Conservation (phyloP, 345 rosid species). For the Sonneratia alba region DNA sequence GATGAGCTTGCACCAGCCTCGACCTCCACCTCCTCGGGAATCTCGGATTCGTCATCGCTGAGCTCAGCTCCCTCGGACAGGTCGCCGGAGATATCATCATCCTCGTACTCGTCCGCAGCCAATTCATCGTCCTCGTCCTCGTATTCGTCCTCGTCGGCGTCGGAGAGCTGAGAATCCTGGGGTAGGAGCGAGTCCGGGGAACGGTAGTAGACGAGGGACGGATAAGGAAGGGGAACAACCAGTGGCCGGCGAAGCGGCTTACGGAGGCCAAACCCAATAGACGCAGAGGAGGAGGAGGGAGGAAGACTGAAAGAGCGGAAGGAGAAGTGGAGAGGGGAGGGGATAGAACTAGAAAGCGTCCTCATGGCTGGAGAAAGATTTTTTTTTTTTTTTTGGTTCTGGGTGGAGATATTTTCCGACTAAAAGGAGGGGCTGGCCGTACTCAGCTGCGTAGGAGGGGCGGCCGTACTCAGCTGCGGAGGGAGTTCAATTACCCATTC, state of each 20-base stretch:
- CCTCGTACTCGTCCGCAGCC: slow-evolving; percentile 13
- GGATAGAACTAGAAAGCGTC: slow-evolving; percentile 27
- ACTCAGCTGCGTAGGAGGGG: too few species aligned
- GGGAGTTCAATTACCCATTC: too few species aligned
- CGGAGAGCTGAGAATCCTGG: slow-evolving; percentile 48
- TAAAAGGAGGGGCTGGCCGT: background rate
- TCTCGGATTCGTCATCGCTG: slow-evolving; percentile 45
- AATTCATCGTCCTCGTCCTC: slow-evolving; percentile 39
- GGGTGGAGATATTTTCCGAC: background rate
- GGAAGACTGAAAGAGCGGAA: slow-evolving; percentile 4
- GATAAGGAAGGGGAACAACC: slow-evolving; percentile 7
- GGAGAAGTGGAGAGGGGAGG: slow-evolving; percentile 21
- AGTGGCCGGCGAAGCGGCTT: slow-evolving; percentile 17
- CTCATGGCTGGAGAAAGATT: slow-evolving; percentile 46
- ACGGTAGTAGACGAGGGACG: slow-evolving; percentile 22
- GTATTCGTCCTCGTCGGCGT: slow-evolving; percentile 35
- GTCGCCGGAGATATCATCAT: slow-evolving; percentile 17
- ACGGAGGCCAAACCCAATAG: slow-evolving; percentile 19
- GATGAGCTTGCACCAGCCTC: slow-evolving; percentile 13
- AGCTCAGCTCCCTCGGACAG: slow-evolving; percentile 30
- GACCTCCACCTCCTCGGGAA: slow-evolving; percentile 16
- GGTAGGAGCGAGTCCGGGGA: slow-evolving; percentile 39
- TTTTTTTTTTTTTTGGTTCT: background rate
- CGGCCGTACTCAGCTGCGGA: too few species aligned
- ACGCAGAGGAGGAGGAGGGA: slow-evolving; percentile 19